Evolutionary conservation across 1,284 basidiomycete genomes (phyloP).

Genomic region (Papiliotrema nemorosa): DNA sequence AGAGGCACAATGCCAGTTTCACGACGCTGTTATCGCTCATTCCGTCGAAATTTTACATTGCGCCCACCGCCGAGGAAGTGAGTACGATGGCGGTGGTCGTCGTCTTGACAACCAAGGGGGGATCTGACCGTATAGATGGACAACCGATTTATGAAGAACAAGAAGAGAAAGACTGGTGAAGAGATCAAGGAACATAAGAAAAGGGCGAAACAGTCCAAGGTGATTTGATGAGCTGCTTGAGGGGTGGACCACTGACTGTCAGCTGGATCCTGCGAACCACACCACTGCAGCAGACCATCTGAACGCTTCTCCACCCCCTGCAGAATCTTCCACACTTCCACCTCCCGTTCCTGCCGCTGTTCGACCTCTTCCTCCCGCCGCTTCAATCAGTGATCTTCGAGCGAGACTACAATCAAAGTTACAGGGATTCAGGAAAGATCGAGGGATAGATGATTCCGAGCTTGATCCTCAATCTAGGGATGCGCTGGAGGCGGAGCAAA

Average conservation of each 20-base stretch:
- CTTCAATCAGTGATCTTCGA: conserved; percentile 67
- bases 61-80: conserved; percentile 64
- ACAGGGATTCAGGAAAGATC: conserved; percentile 58
- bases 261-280: conserved; percentile 88
- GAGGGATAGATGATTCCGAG: conserved; percentile 26
- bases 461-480: conserved; percentile 58
- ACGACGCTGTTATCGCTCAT: conserved; percentile 76
- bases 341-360: conserved; percentile 11
- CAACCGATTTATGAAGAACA: conserved; percentile 83
- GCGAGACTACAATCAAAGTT: conserved; percentile 76
- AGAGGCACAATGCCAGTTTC: conserved; percentile 77
- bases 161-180: conserved; percentile 77
- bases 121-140: conserved; percentile 42
- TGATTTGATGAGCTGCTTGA: conserved; percentile 48
- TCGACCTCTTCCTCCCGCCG: conserved; percentile 64
- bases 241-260: too few species aligned
- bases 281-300: conserved; percentile 73
- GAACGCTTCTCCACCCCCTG: conserved; percentile 22
- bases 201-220: conserved; percentile 80
- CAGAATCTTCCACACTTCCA: too few species aligned
- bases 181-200: conserved; percentile 80
- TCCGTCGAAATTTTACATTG: conserved; percentile 80
- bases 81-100: background rate
- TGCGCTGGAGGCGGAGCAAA: conserved; percentile 72
- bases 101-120: too few species aligned